Evolutionary conservation across 139 green algal genomes (phyloP).

Genomic region (Chlorella sp.): DNA sequence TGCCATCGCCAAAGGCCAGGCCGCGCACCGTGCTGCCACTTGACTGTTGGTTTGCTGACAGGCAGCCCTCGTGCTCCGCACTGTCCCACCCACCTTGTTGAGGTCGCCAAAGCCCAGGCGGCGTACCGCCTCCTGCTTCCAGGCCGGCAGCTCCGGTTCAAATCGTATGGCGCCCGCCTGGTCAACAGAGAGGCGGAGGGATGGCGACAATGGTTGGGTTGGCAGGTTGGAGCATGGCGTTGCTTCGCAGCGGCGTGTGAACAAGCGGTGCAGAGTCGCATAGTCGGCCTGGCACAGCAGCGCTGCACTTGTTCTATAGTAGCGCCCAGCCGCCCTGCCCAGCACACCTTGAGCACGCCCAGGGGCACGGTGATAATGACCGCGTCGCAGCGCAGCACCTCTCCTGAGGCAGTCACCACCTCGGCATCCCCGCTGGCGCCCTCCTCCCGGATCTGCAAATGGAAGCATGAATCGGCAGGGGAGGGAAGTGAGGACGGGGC

Average conservation of each 20-base stretch:
- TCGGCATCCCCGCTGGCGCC: not conserved
- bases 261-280: too few relatives aligned
- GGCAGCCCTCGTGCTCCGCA: too few relatives aligned
- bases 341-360: conserved; percentile 70
- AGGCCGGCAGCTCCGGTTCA: conserved; percentile 72
- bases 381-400: conserved; percentile 54
- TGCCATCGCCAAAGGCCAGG: conserved; percentile 84
- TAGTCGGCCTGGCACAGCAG: too few relatives aligned
- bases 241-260: too few relatives aligned
- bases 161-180: conserved; percentile 68
- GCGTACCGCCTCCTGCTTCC: conserved; percentile 78
- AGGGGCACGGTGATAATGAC: conserved; percentile 80
- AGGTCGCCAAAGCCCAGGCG: conserved; percentile 84
- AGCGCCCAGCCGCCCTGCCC: too few relatives aligned
- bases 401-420: conserved; percentile 43
- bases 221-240: too few relatives aligned
- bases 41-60: too few relatives aligned
- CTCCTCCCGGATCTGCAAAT: conserved; percentile 10
- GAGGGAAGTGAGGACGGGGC: too few relatives aligned
- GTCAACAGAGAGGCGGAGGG: too few relatives aligned
- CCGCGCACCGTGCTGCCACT: conserved; percentile 68
- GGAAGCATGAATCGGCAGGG: not conserved
- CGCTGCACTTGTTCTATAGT: too few relatives aligned
- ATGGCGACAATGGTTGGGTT: too few relatives aligned
- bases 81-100: too few relatives aligned